Evolutionary conservation across 2,329 filamentous ascomycete species (phyloP).

Genomic region (Botrytis paeoniae): DNA sequence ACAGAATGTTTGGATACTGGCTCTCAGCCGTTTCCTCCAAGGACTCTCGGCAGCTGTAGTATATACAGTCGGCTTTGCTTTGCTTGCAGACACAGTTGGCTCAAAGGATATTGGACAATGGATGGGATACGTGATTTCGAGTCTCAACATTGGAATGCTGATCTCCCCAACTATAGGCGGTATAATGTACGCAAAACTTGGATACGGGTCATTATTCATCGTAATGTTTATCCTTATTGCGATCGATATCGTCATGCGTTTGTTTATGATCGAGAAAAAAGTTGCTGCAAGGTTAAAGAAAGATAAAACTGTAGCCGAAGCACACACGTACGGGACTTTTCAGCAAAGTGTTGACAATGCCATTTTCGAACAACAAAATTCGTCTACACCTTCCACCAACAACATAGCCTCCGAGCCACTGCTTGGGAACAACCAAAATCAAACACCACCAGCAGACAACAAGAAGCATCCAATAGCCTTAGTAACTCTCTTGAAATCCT

Average conservation of each 20-base stretch:
- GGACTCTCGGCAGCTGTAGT: conserved; percentile 60
- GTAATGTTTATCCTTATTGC: conserved; percentile 53
- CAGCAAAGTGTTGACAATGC: neutral
- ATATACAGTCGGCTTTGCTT: conserved; percentile 68
- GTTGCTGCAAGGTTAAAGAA: conserved; percentile 45
- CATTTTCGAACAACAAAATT: neutral
- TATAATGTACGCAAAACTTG: conserved; percentile 38
- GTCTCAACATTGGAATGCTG: conserved; percentile 55
- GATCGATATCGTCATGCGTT: conserved; percentile 51
- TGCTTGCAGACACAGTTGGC: conserved; percentile 67
- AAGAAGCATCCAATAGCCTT: conserved; percentile 28
- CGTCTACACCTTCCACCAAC: neutral
- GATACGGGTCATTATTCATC: conserved; percentile 58
- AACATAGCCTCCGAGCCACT: neutral
- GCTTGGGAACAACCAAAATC: conserved; percentile 22
- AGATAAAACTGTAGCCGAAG: neutral
- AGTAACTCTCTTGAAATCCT: conserved; percentile 40
- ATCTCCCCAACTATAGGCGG: conserved; percentile 44
- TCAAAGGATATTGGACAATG: conserved; percentile 56
- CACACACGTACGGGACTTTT: conserved; percentile 9
- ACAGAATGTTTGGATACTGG: conserved; percentile 2
- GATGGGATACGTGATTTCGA: conserved; percentile 58
- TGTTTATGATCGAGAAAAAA: conserved; percentile 57
- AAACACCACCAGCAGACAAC: conserved; percentile 16
- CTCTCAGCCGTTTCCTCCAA: conserved; percentile 20